Base-by-base conservation (phyloP, 345 rosid genomes). In the Rhizophora mangle region DNA sequence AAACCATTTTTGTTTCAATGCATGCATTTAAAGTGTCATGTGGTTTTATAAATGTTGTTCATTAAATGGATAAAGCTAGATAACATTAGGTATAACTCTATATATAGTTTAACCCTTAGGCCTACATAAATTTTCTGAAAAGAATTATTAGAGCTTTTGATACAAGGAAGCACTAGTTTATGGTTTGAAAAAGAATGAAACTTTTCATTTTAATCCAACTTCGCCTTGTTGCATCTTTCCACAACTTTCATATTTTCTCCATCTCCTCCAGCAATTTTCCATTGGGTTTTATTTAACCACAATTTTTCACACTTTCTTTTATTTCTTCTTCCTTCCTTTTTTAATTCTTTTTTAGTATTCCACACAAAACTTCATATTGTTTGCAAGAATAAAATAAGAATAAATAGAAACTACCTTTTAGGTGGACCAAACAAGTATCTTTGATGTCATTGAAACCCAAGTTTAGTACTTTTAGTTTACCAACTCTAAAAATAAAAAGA, bases 371-470 rank as follows among this genome's bases (percentile, higher is more conserved):
- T 62, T 34, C 36, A 56, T 59, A 27, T 18, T 54, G 18, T 53
- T 5, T 32, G 49, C 4, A 22, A 13, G 24, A 20, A 46, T 8
- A 64, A 47, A 59, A 30, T 6, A 24, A 51, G 8, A 60, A 26
- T 6, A 20, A 51, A 62, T 30, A 26, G 37, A 36, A 55, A 36
- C 30, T 64, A 94, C 97, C 96, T 87, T 77, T 87, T 36, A 94
- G 80, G 81, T 91, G 86, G 27, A 84, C 85, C 86, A 94, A 82
- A 79, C 96, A 88, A 62, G 87, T 81, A 80, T 91, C 87, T 4
- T 89, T 81, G 70, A 94, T 80, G 21, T 81, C 81, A 82, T 91
- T 91, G 88, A 91, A 86, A 20, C 90, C 95, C 86, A 94, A 79
- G 79, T 86, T 91, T 57, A 94, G 71, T 54, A 88, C 87, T 80